Percentiles rank a stretch among this genome's conserved stretches.
Conservation (phyloP, 2,329 filamentous ascomycete species). For the Diplodia corticola region DNA sequence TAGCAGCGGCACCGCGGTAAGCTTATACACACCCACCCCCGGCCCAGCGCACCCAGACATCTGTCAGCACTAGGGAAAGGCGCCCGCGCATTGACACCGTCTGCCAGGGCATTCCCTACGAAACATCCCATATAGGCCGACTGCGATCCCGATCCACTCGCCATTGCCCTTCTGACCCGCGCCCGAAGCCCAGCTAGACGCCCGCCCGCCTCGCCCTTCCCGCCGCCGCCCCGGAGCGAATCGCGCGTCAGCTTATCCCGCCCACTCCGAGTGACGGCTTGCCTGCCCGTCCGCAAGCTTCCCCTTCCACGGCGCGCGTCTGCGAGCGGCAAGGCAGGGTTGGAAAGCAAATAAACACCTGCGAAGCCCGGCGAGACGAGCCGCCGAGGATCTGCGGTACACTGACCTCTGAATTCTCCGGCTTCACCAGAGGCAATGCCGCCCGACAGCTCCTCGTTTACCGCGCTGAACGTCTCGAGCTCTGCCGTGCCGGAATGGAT, state of each 20-base stretch:
- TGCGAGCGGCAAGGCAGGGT: constrained; percentile 20
- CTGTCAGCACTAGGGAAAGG: constrained; percentile 21
- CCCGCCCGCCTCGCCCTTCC: constrained; percentile 12
- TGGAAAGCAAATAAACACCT: constrained; percentile 18
- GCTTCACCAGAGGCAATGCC: constrained; percentile 31
- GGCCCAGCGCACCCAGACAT: not conserved
- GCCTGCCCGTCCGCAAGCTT: constrained; percentile 17
- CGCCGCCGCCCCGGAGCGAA: constrained; percentile 15
- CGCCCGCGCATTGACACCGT: constrained; percentile 23
- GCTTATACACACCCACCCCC: constrained; percentile 20
- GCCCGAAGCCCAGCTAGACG: constrained; percentile 3
- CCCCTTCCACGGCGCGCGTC: constrained; percentile 7
- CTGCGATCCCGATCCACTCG: constrained; percentile 19
- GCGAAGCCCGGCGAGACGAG: constrained; percentile 14
- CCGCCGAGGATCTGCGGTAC: constrained; percentile 17
- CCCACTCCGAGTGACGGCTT: constrained; percentile 19
- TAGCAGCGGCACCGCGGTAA: constrained; percentile 16
- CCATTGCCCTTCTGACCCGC: constrained; percentile 19
- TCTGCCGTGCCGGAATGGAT: constrained; percentile 42
- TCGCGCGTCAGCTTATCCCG: constrained; percentile 23
- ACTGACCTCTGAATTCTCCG: constrained; percentile 18
- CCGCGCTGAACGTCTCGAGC: constrained; percentile 41
- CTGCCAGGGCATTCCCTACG: constrained; percentile 20
- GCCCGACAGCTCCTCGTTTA: constrained; percentile 43
- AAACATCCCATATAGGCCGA: constrained; percentile 19